Percentiles rank a stretch among this genome's conserved stretches.
These are phyloP conservation scores for Penicillium aurantiogriseum DNA, from an alignment of 2,329 filamentous ascomycete species.

Conservation along the genomic window DNA sequence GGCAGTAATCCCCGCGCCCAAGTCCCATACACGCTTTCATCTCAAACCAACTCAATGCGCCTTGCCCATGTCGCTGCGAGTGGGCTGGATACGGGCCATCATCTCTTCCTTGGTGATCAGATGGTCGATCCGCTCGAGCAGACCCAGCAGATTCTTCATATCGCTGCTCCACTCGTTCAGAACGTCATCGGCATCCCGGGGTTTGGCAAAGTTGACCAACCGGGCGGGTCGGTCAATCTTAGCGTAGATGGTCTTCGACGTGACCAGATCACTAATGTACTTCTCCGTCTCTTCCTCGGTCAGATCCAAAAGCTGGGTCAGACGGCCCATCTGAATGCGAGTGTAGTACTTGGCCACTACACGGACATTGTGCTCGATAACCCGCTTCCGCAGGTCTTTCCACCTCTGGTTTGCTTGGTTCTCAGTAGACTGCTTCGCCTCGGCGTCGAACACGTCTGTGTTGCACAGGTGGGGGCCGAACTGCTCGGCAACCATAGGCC, in stretches of 20 bases:
- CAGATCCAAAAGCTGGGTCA: conserved; percentile 88
- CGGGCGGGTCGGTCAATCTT: conserved; percentile 94
- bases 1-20: conserved; percentile 15
- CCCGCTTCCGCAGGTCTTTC: conserved; percentile 93
- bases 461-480: conserved; percentile 84
- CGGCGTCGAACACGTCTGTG: conserved; percentile 83
- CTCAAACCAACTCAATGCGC: conserved; percentile 29
- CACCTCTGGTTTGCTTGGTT: conserved; percentile 81
- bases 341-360: conserved; percentile 99
- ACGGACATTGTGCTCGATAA: conserved; percentile 98
- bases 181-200: conserved; percentile 89
- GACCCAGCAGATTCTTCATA: conserved; percentile 87
- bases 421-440: conserved; percentile 63
- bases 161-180: conserved; percentile 98
- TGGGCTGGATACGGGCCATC: conserved; percentile 93
- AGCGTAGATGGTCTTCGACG: conserved; percentile 95
- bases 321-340: conserved; percentile 84
- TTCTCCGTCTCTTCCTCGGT: conserved; percentile 96
- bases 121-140: conserved; percentile 90
- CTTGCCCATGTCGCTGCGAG: conserved; percentile 40
- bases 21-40: conserved; percentile 3
- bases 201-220: conserved; percentile 91
- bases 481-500: conserved; percentile 85
- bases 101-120: conserved; percentile 99
- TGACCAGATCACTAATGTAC: conserved; percentile 96